Base-by-base conservation (phyloP, 306 rosid genomes). In the Cucurbita maxima region DNA sequence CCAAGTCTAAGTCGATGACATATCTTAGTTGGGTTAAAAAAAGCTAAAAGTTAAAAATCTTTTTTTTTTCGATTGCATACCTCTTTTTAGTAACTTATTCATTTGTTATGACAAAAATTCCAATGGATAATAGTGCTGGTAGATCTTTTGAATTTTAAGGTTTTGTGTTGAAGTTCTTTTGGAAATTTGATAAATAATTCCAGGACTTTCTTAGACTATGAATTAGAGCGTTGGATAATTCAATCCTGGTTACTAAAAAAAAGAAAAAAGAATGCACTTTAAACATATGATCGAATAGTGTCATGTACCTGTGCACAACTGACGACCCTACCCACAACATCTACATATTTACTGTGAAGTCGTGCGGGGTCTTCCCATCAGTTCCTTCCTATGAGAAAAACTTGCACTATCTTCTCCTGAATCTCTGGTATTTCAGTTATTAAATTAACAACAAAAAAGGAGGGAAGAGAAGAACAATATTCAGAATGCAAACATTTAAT, bases 321-420 rank as follows among this genome's bases (percentile, higher is more conserved):
- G 74, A 69, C 92, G 88, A 73, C 97, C 95, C 83, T 87, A 92
- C 55, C 99, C 99, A 37, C 89, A 86, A 76, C 99, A 94, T 80
- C 62, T 66, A 72, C 83, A 53, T 78, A 51, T 12, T 63, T 61
- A 6, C 82, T 55, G 10, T 3, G 54, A 79, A 93, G 90, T 80
- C 94, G 91, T 30, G 97, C 85, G 73, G 99, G 87, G 41, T 94
- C 96, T 86, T 94, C 99, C 97, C 97, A 91, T 53, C 99, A 83
- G 74, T 91, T 94, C 82, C 91, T 97, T 75, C 98, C 98, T 0
- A 94, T 81, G 59, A 94, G 98, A 76, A 87, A 94, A 79, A 67
- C 58, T 87, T 66, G 60, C 83, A 40, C 76, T 87, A 20, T 80
- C 77, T 74, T 73, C 86, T 84, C 73, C 87, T 86, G 88, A 55